phyloP scores from a whole-genome alignment of 768 basidiomycete species.

The Leccinum aurantiacum region DNA sequence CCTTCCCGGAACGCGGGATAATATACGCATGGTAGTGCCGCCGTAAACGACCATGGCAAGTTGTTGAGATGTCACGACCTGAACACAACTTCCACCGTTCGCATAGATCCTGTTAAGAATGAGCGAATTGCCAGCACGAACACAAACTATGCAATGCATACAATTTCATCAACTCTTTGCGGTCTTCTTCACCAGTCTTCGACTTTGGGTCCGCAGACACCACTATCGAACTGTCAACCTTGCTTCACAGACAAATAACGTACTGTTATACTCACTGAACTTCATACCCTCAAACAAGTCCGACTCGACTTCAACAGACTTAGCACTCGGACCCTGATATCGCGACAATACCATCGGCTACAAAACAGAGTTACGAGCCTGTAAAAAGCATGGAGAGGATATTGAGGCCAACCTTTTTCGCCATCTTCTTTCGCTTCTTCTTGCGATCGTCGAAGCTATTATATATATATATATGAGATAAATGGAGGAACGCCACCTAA shows the following conservation, averaged over 20 bases:
- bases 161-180: constrained; percentile 67
- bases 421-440: constrained; percentile 28
- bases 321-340: constrained; percentile 63
- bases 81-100: constrained; percentile 65
- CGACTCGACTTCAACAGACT: constrained; percentile 57
- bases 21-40: constrained; percentile 67
- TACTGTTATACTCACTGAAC: constrained; percentile 60
- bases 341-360: constrained; percentile 63
- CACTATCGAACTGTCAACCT: constrained; percentile 41
- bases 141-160: constrained; percentile 30
- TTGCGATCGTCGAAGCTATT: constrained; percentile 34
- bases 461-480: background rate
- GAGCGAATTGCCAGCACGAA: background rate
- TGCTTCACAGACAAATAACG: background rate
- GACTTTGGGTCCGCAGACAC: constrained; percentile 76
- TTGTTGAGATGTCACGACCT: constrained; percentile 57
- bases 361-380: background rate
- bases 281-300: constrained; percentile 71
- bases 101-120: constrained; percentile 55
- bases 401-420: constrained; percentile 29
- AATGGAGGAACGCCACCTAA: background rate
- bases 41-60: constrained; percentile 64
- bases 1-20: background rate
- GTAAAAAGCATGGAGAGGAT: background rate
- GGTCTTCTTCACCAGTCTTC: constrained; percentile 63